These are phyloP conservation scores for Trametes pubescens DNA, from an alignment of 1,284 basidiomycete genomes.

Conservation along the genomic window DNA sequence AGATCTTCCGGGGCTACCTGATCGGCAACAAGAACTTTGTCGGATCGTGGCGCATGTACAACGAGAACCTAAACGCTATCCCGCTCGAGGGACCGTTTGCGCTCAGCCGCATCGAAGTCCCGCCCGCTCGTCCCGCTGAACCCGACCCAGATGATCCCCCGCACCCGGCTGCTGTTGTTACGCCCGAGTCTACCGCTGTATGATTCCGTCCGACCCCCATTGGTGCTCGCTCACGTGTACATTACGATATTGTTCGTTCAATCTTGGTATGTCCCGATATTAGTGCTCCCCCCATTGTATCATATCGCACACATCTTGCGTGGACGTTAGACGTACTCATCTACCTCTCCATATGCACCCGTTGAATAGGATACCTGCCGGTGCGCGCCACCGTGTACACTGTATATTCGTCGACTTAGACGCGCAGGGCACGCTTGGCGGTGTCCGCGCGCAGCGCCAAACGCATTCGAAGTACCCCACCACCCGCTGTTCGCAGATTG, in stretches of 20 bases:
- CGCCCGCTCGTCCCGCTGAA: background rate
- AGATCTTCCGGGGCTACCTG: constrained; percentile 75
- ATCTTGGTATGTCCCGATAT: constrained; percentile 13
- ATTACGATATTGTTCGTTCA: background rate
- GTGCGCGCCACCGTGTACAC: background rate
- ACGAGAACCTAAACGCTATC: constrained; percentile 48
- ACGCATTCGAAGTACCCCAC: background rate
- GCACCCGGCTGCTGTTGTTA: background rate
- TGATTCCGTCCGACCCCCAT: background rate
- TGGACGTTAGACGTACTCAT: constrained; percentile 12
- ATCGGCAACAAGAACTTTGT: constrained; percentile 70
- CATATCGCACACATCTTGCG: constrained; percentile 18
- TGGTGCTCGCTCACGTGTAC: background rate
- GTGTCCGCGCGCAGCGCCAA: background rate
- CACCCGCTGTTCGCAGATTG: background rate
- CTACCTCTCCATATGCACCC: constrained; percentile 6
- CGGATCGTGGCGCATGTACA: constrained; percentile 67
- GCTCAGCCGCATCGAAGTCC: constrained; percentile 29
- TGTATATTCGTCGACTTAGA: background rate
- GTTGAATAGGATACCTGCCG: constrained; percentile 8
- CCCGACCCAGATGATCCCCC: background rate
- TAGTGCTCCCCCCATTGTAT: constrained; percentile 2
- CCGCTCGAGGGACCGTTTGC: constrained; percentile 65
- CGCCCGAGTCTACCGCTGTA: background rate
- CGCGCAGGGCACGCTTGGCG: background rate